Evolutionary conservation across 2,329 filamentous ascomycete species (phyloP).

Genomic region (Talaromyces sp.): DNA sequence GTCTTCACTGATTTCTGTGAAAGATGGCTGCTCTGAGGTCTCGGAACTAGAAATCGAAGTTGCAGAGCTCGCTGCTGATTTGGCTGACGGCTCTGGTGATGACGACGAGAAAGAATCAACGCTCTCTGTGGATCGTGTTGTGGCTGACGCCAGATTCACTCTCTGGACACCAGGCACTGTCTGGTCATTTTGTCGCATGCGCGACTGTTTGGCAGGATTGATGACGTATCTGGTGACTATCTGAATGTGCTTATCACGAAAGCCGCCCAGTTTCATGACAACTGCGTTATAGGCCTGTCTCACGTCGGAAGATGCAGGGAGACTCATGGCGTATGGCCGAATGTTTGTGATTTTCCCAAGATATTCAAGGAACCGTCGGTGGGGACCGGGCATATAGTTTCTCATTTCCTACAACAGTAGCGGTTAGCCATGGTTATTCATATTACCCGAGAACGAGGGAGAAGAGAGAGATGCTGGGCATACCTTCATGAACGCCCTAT

Average conservation of each 20-base stretch:
- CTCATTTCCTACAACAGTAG: constrained; percentile 42
- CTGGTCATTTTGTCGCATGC: constrained; percentile 3
- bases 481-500: constrained; percentile 26
- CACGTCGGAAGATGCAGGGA: constrained; percentile 28
- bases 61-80: background rate
- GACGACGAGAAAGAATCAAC: background rate
- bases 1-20: constrained; percentile 21
- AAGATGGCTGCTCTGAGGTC: constrained; percentile 12
- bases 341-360: constrained; percentile 43
- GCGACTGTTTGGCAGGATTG: constrained; percentile 30
- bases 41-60: constrained; percentile 25
- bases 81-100: background rate
- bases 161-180: constrained; percentile 10
- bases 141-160: constrained; percentile 41
- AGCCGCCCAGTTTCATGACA: constrained; percentile 39
- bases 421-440: background rate
- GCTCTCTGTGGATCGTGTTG: background rate
- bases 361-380: constrained; percentile 46
- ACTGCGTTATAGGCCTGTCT: constrained; percentile 43
- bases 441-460: background rate
- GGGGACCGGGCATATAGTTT: constrained; percentile 50
- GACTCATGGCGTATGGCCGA: constrained; percentile 37
- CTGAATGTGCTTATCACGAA: constrained; percentile 49
- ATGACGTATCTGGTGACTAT: constrained; percentile 52
- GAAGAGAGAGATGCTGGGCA: background rate